A percentile compares a stretch with the other conserved stretches of the same genome.
These are phyloP conservation scores for Populus hybrid DNA, from an alignment of 441 rosid species.

Conservation along the genomic window DNA sequence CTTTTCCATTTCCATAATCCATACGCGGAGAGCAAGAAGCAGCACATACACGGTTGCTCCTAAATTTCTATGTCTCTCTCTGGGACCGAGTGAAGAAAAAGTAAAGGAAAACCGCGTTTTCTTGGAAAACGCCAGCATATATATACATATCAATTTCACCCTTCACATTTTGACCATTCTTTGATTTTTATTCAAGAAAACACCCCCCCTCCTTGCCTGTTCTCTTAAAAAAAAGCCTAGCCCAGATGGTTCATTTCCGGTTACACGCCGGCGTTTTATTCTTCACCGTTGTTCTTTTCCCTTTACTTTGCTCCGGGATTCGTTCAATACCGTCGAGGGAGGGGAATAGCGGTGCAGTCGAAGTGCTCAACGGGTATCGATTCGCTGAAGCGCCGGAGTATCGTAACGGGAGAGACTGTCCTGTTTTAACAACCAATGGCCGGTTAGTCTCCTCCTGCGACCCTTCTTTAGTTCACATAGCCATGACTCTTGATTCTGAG, in stretches of 20 bases:
- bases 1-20: neutral
- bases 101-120: neutral
- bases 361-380: conserved; percentile 19
- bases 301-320: neutral
- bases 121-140: neutral
- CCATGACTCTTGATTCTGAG: conserved; percentile 69
- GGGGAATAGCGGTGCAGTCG: neutral
- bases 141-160: neutral
- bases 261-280: conserved; percentile 23
- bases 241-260: conserved; percentile 25
- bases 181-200: neutral
- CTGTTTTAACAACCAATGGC: conserved; percentile 18
- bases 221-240: neutral
- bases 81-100: neutral
- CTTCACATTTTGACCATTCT: neutral
- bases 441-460: conserved; percentile 34
- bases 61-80: neutral
- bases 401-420: conserved; percentile 46
- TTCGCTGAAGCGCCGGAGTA: conserved; percentile 61
- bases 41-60: neutral
- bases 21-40: neutral
- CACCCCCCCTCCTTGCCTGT: neutral
- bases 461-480: conserved; percentile 47
- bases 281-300: conserved; percentile 16
- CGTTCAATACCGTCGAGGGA: conserved; percentile 19